Percentiles rank a stretch among this genome's conserved stretches.
Evolutionary conservation across 495 filamentous ascomycete species (phyloP).

Genomic region (Podospora appendiculata): DNA sequence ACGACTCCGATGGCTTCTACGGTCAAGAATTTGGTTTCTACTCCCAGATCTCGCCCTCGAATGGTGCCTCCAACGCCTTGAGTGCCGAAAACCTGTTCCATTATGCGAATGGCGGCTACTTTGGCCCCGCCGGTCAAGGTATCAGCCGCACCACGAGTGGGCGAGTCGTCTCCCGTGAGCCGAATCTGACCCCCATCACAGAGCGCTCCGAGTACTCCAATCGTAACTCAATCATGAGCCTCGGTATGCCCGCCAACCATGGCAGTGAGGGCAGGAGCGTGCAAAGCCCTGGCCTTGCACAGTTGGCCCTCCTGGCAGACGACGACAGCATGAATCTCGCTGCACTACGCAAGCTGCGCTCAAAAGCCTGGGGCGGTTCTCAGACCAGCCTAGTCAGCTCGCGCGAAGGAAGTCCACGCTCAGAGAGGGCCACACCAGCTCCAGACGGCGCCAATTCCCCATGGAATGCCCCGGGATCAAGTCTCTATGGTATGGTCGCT

Average conservation of each 20-base stretch:
- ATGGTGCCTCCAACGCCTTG: slow-evolving; percentile 15
- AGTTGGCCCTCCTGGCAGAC: slow-evolving; percentile 65
- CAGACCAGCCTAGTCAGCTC: slow-evolving; percentile 60
- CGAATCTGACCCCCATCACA: slow-evolving; percentile 91
- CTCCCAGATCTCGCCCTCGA: slow-evolving; percentile 42
- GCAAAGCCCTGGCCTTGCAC: slow-evolving; percentile 56
- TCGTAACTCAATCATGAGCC: slow-evolving; percentile 77
- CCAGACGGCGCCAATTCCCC: slow-evolving; percentile 18
- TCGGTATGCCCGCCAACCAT: slow-evolving; percentile 48
- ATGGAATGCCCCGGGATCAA: neutral
- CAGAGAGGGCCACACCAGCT: slow-evolving; percentile 20
- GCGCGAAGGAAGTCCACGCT: slow-evolving; percentile 49
- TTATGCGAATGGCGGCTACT: slow-evolving; percentile 82
- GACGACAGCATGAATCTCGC: slow-evolving; percentile 58
- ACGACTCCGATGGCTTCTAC: slow-evolving; percentile 88
- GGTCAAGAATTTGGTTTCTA: slow-evolving; percentile 98
- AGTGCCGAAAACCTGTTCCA: slow-evolving; percentile 38
- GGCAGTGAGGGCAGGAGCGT: slow-evolving; percentile 29
- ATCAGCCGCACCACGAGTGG: slow-evolving; percentile 61
- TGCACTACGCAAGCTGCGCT: slow-evolving; percentile 63
- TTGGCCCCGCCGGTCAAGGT: slow-evolving; percentile 56
- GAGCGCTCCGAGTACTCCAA: slow-evolving; percentile 95
- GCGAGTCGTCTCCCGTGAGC: slow-evolving; percentile 67
- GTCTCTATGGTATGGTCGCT: neutral
- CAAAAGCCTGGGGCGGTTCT: slow-evolving; percentile 73